Evolutionary conservation across 1,284 basidiomycete species (phyloP).

Genomic region (Trametes sp.): DNA sequence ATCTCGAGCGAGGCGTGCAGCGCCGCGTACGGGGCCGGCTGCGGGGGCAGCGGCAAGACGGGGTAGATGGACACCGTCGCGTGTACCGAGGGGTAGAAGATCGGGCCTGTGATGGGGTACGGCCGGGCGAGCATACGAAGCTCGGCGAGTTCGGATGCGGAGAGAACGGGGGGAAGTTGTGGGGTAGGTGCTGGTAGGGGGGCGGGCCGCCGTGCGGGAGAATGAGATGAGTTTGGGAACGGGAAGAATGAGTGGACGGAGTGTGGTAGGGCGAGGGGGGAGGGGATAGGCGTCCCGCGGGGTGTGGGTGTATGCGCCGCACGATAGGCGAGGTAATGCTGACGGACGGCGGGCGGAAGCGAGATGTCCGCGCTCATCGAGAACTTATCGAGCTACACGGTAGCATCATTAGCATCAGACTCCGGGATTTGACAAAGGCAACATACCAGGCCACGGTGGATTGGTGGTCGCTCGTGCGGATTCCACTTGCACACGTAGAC

Average conservation of each 20-base stretch:
- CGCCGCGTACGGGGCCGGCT: slow-evolving; percentile 34
- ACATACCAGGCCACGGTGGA: slow-evolving; percentile 70
- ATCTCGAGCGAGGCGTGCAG: slow-evolving; percentile 60
- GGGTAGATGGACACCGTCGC: slow-evolving; percentile 8
- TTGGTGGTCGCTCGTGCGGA: slow-evolving; percentile 64
- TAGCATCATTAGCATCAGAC: background rate
- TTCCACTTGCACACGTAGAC: slow-evolving; percentile 76
- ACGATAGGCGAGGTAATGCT: slow-evolving; percentile 37
- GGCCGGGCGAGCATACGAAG: slow-evolving; percentile 43
- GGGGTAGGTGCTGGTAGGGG: slow-evolving; percentile 29
- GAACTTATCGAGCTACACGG: slow-evolving; percentile 75
- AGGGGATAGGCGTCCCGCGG: slow-evolving; percentile 40
- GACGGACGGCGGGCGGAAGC: slow-evolving; percentile 35
- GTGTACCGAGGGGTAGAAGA: slow-evolving; percentile 28
- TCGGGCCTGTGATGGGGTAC: slow-evolving; percentile 22
- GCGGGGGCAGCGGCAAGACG: slow-evolving; percentile 14
- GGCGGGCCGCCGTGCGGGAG: slow-evolving; percentile 25
- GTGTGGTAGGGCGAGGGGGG: slow-evolving; percentile 48
- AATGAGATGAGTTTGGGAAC: slow-evolving; percentile 38
- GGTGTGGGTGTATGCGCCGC: slow-evolving; percentile 34
- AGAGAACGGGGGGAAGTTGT: slow-evolving; percentile 40
- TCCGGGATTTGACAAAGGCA: too few relatives aligned
- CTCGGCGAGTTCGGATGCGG: slow-evolving; percentile 48
- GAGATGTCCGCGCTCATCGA: slow-evolving; percentile 71
- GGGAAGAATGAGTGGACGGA: slow-evolving; percentile 39